Evolutionary conservation across 345 rosid genomes (phyloP).

Genomic region (Salix arbutifolia): DNA sequence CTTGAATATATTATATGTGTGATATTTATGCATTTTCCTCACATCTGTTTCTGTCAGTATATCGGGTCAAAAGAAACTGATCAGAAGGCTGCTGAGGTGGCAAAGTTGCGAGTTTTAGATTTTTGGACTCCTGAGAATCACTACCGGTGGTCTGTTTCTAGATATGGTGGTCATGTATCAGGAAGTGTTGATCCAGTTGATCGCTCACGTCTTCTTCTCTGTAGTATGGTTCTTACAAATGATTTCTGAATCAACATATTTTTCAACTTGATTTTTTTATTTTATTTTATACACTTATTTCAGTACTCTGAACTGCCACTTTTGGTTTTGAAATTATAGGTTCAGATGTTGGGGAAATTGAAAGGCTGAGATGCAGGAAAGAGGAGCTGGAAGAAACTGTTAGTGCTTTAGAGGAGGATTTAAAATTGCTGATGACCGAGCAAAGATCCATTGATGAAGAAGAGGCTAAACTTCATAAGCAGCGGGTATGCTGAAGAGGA

Average conservation of each 20-base stretch:
- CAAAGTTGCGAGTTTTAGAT: conserved; percentile 58
- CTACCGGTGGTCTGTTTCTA: conserved; percentile 77
- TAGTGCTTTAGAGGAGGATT: conserved; percentile 37
- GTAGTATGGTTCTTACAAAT: conserved; percentile 38
- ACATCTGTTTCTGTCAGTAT: conserved; percentile 38
- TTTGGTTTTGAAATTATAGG: conserved; percentile 27
- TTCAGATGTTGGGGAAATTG: conserved; percentile 66
- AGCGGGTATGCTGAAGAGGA: conserved; percentile 48
- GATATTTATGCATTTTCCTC: neutral
- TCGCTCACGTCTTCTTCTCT: conserved; percentile 65
- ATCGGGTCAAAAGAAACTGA: conserved; percentile 80
- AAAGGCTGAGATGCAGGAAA: conserved; percentile 54
- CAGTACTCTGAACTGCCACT: neutral
- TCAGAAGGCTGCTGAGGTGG: conserved; percentile 75
- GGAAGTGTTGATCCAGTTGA: conserved; percentile 68
- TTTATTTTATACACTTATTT: neutral
- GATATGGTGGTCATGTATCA: conserved; percentile 79
- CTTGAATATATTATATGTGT: neutral
- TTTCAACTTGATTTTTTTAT: neutral
- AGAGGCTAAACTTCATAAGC: conserved; percentile 60
- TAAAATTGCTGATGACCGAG: conserved; percentile 47
- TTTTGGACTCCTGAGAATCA: conserved; percentile 96
- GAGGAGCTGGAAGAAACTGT: conserved; percentile 56
- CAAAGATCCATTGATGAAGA: conserved; percentile 62
- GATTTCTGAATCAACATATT: neutral